Evolutionary conservation across 495 filamentous ascomycete species (phyloP).

Genomic region (Penicillium longicatenatum): DNA sequence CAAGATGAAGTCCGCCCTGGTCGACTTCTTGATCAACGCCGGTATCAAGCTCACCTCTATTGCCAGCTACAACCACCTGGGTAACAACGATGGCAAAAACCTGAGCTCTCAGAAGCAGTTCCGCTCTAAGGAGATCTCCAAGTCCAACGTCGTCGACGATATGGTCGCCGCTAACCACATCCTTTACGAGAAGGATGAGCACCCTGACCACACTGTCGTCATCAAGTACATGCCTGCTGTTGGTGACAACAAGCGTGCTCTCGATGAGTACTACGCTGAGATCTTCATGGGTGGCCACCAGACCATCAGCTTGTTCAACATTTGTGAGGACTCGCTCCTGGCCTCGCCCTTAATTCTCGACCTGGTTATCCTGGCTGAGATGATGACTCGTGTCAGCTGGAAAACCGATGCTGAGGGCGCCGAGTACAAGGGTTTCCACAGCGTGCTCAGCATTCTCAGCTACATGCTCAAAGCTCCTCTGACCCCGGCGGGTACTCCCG

Average conservation of each 20-base stretch:
- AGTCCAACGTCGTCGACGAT: slow-evolving; percentile 98
- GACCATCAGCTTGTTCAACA: slow-evolving; percentile 97
- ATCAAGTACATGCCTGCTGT: slow-evolving; percentile 99
- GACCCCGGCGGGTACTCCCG: slow-evolving; percentile 92
- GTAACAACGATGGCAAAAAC: slow-evolving; percentile 99
- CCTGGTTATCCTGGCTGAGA: slow-evolving; percentile 85
- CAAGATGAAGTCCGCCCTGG: slow-evolving; percentile 99
- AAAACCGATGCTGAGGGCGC: slow-evolving; percentile 60
- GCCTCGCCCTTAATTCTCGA: slow-evolving; percentile 99
- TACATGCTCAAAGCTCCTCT: slow-evolving; percentile 99
- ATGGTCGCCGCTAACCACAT: slow-evolving; percentile 96
- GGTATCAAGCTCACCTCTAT: slow-evolving; percentile 99
- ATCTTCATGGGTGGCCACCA: slow-evolving; percentile 99
- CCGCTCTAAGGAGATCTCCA: slow-evolving; percentile 99
- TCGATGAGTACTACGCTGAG: slow-evolving; percentile 99
- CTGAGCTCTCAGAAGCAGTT: slow-evolving; percentile 96
- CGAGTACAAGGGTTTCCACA: slow-evolving; percentile 93
- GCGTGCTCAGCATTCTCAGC: slow-evolving; percentile 94
- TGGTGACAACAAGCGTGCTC: slow-evolving; percentile 97
- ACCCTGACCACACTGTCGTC: slow-evolving; percentile 86
- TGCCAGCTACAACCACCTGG: slow-evolving; percentile 98
- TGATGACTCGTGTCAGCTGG: slow-evolving; percentile 98
- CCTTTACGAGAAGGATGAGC: slow-evolving; percentile 84
- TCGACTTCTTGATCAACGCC: slow-evolving; percentile 97
- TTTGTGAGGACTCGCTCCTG: slow-evolving; percentile 97